phyloP scores from a whole-genome alignment of 371 early-diverging fungal genomes.

The Conidiobolus incongruus region DNA sequence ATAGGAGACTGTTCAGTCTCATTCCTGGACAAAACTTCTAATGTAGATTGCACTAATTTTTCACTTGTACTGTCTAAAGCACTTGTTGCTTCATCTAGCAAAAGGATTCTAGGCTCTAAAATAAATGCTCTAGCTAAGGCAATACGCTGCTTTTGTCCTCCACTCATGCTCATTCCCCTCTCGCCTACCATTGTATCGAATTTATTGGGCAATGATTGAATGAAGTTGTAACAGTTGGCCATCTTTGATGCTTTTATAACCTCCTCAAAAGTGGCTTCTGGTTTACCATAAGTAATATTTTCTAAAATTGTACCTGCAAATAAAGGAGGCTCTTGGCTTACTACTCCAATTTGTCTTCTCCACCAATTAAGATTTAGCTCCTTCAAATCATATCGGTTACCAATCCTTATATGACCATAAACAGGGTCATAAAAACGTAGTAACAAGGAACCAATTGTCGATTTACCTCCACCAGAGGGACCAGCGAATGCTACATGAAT shows the following conservation, averaged over 20 bases:
- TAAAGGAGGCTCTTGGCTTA: constrained; percentile 73
- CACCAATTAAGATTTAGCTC: constrained; percentile 42
- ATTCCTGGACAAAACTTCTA: constrained; percentile 44
- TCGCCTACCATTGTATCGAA: constrained; percentile 68
- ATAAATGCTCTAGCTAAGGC: constrained; percentile 45
- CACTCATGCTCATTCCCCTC: constrained; percentile 57
- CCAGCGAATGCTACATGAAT: constrained; percentile 64
- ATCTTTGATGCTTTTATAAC: too few relatives aligned
- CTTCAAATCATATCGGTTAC: constrained; percentile 54
- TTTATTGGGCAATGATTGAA: too few relatives aligned
- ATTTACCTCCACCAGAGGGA: constrained; percentile 76
- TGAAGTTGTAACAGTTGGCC: too few relatives aligned
- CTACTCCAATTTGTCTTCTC: constrained; percentile 59
- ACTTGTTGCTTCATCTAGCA: constrained; percentile 94
- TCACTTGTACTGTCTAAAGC: constrained; percentile 82
- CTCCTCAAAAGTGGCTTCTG: too few relatives aligned
- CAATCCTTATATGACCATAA: constrained; percentile 64
- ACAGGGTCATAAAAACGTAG: constrained; percentile 79
- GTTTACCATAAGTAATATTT: constrained; percentile 49
- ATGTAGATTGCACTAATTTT: constrained; percentile 59
- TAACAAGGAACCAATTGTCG: constrained; percentile 64
- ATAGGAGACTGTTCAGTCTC: too few relatives aligned
- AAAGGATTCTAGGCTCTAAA: constrained; percentile 54
- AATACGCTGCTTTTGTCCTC: constrained; percentile 58
- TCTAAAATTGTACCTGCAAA: constrained; percentile 60